phyloP scores from a whole-genome alignment of 805 yeast genomes.

The Pichia pseudocactophila region DNA sequence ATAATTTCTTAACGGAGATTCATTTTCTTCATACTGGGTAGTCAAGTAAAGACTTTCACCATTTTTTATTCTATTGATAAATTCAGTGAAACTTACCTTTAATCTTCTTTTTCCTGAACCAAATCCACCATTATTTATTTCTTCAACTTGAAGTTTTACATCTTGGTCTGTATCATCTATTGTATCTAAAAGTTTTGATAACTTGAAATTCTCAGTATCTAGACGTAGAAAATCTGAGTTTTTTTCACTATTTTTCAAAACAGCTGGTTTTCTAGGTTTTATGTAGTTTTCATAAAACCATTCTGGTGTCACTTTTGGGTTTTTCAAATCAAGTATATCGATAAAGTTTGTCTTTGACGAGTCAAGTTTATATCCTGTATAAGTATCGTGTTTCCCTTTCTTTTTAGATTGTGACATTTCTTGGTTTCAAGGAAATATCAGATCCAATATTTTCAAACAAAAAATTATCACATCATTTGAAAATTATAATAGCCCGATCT shows the following conservation, averaged over 20 bases:
- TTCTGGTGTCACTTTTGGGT: conserved; percentile 7
- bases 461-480: neutral
- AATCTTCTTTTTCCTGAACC: conserved; percentile 55
- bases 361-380: conserved; percentile 4
- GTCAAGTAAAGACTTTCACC: conserved; percentile 49
- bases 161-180: neutral
- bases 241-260: conserved; percentile 4
- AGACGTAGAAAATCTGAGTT: neutral
- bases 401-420: conserved; percentile 1
- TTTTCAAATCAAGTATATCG: conserved; percentile 7
- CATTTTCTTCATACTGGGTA: conserved; percentile 55
- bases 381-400: neutral
- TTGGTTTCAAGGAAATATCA: neutral
- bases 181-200: conserved; percentile 8
- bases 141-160: conserved; percentile 44
- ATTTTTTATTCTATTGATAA: conserved; percentile 32
- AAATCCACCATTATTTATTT: conserved; percentile 50
- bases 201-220: conserved; percentile 7
- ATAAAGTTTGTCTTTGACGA: neutral
- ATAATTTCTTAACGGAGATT: conserved; percentile 25
- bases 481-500: no score
- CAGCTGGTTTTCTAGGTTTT: conserved; percentile 9
- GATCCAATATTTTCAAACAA: neutral
- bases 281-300: conserved; percentile 14
- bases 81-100: conserved; percentile 40